Base-by-base conservation (phyloP, 129 eudicot species). In the Logfia minima region DNA sequence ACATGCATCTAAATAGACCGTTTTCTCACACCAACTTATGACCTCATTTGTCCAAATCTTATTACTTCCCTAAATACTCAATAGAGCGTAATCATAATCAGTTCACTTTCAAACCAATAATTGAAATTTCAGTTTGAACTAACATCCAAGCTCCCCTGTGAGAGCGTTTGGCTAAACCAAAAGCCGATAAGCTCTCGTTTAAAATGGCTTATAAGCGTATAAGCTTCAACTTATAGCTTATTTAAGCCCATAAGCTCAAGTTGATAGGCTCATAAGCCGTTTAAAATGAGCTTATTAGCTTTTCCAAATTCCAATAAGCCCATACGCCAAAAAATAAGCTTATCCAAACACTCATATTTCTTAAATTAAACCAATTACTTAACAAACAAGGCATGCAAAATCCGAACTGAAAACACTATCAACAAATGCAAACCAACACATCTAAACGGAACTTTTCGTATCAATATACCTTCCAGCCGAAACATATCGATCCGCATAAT, bases 391-490 rank as follows among this genome's bases (percentile, higher is more conserved):
- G 11, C 80, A 76, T 14, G 13, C 29, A 34, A 41, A 41, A 9
- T 41, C 48, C 14, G 48, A 9, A 41, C 48, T 41, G 10, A 41
- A 41, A 41, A 41, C 48, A 41, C 14, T 8, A 41, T 41, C 48
- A 41, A 41, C 19, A 10, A 52, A 13, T 3, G 58, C 68, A 68
- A 68, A 72, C 14, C 34, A 65, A 72, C 62, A 67, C 51, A 10
- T 22, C 7, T 5, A 58, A 68, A 13, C 3, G 35, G 45, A 23
- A 62, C 18, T 79, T 5, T 2, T 1, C 9, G 4, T 13, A 68
- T 21, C 72, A 23, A 70, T 70, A 80, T 91, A 95, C 99, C 99
- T 95, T 80, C 97, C 99, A 4, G 96, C 99, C 45, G 97, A 95
- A 5, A 95, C 88, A 77, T 95, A 95, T 89, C 96, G 75, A 88